These are phyloP conservation scores for Viola odorata DNA, from an alignment of 345 rosid genomes.

Conservation along the genomic window DNA sequence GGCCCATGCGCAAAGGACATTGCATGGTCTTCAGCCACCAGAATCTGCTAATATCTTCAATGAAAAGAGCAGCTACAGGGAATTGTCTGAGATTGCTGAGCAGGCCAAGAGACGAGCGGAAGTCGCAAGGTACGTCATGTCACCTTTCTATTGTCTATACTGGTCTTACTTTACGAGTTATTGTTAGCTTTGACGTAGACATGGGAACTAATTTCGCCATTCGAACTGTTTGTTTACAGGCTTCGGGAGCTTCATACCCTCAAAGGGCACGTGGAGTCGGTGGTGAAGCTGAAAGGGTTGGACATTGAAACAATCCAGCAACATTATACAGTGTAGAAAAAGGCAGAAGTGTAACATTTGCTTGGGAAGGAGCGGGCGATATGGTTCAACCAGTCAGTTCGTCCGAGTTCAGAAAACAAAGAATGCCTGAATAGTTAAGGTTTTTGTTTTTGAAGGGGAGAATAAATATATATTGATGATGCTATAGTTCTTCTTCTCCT, in stretches of 20 bases:
- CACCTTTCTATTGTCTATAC: too few relatives aligned
- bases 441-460: constrained; percentile 5
- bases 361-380: constrained; percentile 1
- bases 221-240: constrained; percentile 1
- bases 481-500: constrained; percentile 2
- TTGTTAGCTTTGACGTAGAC: too few relatives aligned
- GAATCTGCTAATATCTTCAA: constrained; percentile 15
- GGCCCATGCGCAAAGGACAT: constrained; percentile 28
- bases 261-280: constrained; percentile 24
- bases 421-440: constrained; percentile 2
- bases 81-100: constrained; percentile 28
- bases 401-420: background rate
- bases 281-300: constrained; percentile 26
- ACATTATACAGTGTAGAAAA: constrained; percentile 20
- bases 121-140: constrained; percentile 17
- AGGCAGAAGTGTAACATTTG: background rate
- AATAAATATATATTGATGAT: background rate
- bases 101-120: constrained; percentile 32
- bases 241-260: constrained; percentile 27
- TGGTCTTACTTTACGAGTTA: too few relatives aligned
- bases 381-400: background rate
- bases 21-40: constrained; percentile 28
- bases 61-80: constrained; percentile 24
- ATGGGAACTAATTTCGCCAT: too few relatives aligned
- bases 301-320: constrained; percentile 28